Evolutionary conservation across 441 rosid genomes (phyloP).

Genomic region (Arabidopsis hybrid): DNA sequence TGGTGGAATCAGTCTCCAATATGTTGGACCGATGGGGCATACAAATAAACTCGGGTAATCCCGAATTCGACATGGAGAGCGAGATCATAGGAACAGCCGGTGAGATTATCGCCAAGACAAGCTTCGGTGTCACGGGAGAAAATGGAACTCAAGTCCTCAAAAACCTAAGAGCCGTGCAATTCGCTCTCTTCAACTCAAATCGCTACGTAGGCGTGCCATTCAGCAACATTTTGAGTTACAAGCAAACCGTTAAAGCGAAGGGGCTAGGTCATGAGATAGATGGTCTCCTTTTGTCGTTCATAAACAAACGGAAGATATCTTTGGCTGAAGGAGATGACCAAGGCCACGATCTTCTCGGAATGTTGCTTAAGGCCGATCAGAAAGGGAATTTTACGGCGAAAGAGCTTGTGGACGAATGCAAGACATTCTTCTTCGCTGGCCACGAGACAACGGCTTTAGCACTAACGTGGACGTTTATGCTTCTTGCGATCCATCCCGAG

Average conservation of each 20-base stretch:
- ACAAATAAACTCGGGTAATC: slow-evolving; percentile 54
- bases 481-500: slow-evolving; percentile 71
- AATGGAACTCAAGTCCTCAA: slow-evolving; percentile 65
- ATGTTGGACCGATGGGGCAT: slow-evolving; percentile 64
- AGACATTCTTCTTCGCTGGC: slow-evolving; percentile 95
- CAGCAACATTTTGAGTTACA: slow-evolving; percentile 59
- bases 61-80: slow-evolving; percentile 71
- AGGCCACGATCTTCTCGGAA: slow-evolving; percentile 64
- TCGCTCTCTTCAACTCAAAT: slow-evolving; percentile 71
- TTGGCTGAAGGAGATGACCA: slow-evolving; percentile 29
- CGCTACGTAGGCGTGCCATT: slow-evolving; percentile 92
- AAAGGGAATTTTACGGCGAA: slow-evolving; percentile 55
- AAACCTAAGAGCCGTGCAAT: slow-evolving; percentile 76
- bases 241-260: slow-evolving; percentile 60
- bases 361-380: slow-evolving; percentile 55
- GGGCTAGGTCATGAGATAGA: slow-evolving; percentile 82
- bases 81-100: slow-evolving; percentile 77
- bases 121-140: slow-evolving; percentile 76
- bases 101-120: slow-evolving; percentile 86
- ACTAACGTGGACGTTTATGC: slow-evolving; percentile 84
- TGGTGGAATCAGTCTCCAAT: slow-evolving; percentile 75
- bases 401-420: slow-evolving; percentile 91
- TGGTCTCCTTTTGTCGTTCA: slow-evolving; percentile 61
- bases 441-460: slow-evolving; percentile 97
- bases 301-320: slow-evolving; percentile 53